Evolutionary conservation across 1,284 basidiomycete species (phyloP).

Genomic region (Moesziomyces sp.): DNA sequence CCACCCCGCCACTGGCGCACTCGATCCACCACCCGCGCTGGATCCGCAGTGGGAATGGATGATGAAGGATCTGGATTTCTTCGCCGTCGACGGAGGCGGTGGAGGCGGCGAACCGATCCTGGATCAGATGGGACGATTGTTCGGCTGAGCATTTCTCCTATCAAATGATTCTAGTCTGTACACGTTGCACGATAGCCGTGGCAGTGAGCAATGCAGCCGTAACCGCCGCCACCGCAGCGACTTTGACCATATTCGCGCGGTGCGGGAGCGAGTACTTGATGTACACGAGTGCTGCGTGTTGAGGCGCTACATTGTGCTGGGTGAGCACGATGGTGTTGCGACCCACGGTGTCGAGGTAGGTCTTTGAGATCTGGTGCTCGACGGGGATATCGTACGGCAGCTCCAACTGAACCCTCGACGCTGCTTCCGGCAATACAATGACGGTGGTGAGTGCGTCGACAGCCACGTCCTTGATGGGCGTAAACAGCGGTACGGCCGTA

Average conservation of each 20-base stretch:
- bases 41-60: slow-evolving; percentile 44
- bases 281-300: slow-evolving; percentile 37
- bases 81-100: slow-evolving; percentile 36
- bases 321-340: slow-evolving; percentile 80
- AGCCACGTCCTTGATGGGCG: slow-evolving; percentile 80
- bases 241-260: slow-evolving; percentile 47
- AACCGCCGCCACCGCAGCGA: slow-evolving; percentile 30
- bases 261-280: slow-evolving; percentile 52
- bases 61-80: slow-evolving; percentile 43
- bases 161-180: slow-evolving; percentile 36
- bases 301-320: slow-evolving; percentile 71
- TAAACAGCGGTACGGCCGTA: slow-evolving; percentile 87
- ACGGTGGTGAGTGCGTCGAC: slow-evolving; percentile 82
- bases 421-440: slow-evolving; percentile 91
- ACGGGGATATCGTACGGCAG: slow-evolving; percentile 82
- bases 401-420: slow-evolving; percentile 77
- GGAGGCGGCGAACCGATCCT: slow-evolving; percentile 44
- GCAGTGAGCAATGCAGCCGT: slow-evolving; percentile 22
- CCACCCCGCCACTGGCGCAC: neutral
- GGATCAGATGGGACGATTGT: slow-evolving; percentile 42
- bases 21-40: neutral
- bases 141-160: slow-evolving; percentile 8
- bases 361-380: slow-evolving; percentile 76
- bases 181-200: slow-evolving; percentile 32
- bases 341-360: slow-evolving; percentile 93